A percentile compares a stretch with the other conserved stretches of the same genome.
Evolutionary conservation across 345 rosid genomes (phyloP).

Genomic region (Citrus medica): DNA sequence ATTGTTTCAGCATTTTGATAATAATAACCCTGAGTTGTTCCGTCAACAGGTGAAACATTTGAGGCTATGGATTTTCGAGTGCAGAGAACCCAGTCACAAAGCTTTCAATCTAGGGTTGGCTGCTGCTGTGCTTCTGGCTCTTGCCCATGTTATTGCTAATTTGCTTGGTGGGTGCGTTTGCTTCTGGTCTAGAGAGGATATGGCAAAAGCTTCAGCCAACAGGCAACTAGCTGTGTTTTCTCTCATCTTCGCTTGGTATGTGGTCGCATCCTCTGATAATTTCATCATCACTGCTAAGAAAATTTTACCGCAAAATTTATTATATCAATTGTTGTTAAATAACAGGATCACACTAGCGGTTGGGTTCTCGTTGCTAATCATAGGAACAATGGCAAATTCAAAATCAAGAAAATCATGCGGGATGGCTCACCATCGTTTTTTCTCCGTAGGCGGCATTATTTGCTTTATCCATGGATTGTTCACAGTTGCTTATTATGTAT

Average conservation of each 20-base stretch:
- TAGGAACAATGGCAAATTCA: conserved; percentile 63
- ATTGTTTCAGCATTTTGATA: not conserved
- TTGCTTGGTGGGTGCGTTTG: conserved; percentile 73
- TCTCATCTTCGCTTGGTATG: conserved; percentile 78
- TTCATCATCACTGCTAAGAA: not conserved
- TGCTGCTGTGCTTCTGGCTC: conserved; percentile 51
- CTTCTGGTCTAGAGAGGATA: conserved; percentile 52
- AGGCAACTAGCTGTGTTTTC: conserved; percentile 77
- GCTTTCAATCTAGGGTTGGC: conserved; percentile 82
- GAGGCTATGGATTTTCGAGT: conserved; percentile 70
- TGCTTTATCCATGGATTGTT: conserved; percentile 86
- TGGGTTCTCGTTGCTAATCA: conserved; percentile 69
- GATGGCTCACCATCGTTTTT: conserved; percentile 53
- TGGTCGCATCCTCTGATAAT: not conserved
- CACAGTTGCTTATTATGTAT: conserved; percentile 60
- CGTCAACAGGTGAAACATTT: conserved; percentile 63
- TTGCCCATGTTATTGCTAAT: conserved; percentile 63
- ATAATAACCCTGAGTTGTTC: not conserved
- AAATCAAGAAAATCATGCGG: conserved; percentile 66
- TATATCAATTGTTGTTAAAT: not conserved
- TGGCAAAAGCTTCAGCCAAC: conserved; percentile 49
- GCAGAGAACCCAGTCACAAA: conserved; percentile 68
- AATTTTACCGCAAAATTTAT: not conserved
- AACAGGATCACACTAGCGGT: conserved; percentile 65
- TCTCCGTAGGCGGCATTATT: conserved; percentile 69